Base-by-base conservation (phyloP, 306 rosid genomes). In the Sechiopsis laciniata region DNA sequence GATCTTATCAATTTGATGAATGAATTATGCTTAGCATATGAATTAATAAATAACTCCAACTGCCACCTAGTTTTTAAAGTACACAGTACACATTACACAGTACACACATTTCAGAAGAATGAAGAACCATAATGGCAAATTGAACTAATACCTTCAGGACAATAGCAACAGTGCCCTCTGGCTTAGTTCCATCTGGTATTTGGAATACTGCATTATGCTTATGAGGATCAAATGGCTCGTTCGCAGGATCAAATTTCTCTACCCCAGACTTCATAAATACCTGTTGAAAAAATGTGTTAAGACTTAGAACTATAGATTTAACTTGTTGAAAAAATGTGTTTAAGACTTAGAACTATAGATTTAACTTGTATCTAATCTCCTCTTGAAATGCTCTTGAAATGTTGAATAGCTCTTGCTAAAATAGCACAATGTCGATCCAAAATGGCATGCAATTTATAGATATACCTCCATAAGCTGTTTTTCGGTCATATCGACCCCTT, bases 401-500 rank as follows among this genome's bases (percentile, higher is more conserved):
- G 32, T 72, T 64, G 52, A 37, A 37, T n/a, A 64, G 22, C 52
- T 37, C 15, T 16, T 37, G 51, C 24, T 37, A 45, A 5, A 37
- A 32, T 32, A 32, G 37, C 37, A 32, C 37, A 32, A 32, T 8
- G 8, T 37, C 3, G 50, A 45, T 2, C 4, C 29, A 56, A 56
- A 19, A 10, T 56, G 61, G 61, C 61, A n/a, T 8, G 61, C 26
- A 37, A 32, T 26, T 75, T 54, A 10, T 4, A 37, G 24, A 76
- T 55, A 40, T 82, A 92, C 97, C 89, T 87, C 90, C 17, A 75
- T 32, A 58, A 92, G 90, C 75, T 88, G 96, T 79, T 89, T 92
- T 77, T 89, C 89, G 1, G 96, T 92, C 89, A 86, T 89, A 79
- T 85, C 96, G 60, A 89, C 97, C 37, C 95, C 96, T 83, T 89